A percentile compares a stretch with the other conserved stretches of the same genome.
Conservation (phyloP, 2,329 filamentous ascomycete genomes). For the Trichoderma sp. region DNA sequence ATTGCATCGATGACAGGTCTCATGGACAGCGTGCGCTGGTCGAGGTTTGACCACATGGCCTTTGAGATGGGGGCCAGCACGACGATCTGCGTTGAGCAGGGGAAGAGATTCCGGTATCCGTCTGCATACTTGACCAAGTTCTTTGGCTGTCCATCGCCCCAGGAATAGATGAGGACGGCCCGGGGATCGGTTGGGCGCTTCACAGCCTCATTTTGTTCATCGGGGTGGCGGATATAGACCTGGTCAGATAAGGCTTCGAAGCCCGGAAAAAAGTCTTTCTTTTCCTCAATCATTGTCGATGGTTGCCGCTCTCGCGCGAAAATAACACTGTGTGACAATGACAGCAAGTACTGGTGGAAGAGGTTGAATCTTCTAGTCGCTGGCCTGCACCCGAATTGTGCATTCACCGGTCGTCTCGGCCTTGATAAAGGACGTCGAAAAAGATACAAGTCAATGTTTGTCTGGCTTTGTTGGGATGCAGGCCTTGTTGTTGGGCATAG, state of each 20-base stretch:
- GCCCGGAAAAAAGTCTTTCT: constrained; percentile 39
- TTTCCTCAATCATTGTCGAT: constrained; percentile 1
- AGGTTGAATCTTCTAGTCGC: constrained; percentile 1
- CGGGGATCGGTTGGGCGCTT: constrained; percentile 39
- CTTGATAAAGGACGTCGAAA: neutral
- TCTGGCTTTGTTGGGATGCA: constrained; percentile 17
- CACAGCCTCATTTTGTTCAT: constrained; percentile 23
- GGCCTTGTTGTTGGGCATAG: constrained; percentile 12
- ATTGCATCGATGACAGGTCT: constrained; percentile 45
- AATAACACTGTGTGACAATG: neutral
- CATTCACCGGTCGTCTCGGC: neutral
- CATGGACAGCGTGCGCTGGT: constrained; percentile 48
- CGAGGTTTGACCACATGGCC: constrained; percentile 46
- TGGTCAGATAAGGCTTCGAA: constrained; percentile 51
- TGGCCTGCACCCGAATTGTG: neutral
- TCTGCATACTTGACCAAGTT: constrained; percentile 58
- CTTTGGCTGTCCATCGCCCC: constrained; percentile 57
- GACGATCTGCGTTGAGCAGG: constrained; percentile 51
- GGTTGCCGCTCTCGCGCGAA: neutral
- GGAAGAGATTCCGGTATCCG: constrained; percentile 53
- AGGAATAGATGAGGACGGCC: constrained; percentile 56
- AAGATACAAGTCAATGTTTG: neutral
- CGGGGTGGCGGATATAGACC: constrained; percentile 46
- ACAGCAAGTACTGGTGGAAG: neutral
- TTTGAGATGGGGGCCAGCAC: constrained; percentile 52